These are phyloP conservation scores for Hondaea fermentalgiana DNA, from an alignment of 108 stramenopile species.

Conservation along the genomic window DNA sequence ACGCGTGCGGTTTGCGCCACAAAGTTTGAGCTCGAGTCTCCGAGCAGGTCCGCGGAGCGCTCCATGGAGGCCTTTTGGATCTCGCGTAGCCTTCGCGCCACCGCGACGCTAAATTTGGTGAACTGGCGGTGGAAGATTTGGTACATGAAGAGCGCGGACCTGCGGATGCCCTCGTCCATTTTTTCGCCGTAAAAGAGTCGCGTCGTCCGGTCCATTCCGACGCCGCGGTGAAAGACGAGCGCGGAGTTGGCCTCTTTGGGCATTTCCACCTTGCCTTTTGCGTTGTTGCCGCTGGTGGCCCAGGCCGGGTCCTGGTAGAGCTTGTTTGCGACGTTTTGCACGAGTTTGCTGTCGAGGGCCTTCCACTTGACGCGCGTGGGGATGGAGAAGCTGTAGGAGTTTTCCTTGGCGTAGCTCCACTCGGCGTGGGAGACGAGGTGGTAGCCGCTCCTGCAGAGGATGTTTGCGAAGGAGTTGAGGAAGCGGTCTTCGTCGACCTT, in stretches of 20 bases:
- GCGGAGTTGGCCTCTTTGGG: not conserved
- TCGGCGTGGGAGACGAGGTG: not conserved
- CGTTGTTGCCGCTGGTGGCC: not conserved
- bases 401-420: not conserved
- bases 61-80: not conserved
- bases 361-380: not conserved
- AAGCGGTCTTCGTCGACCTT: not conserved
- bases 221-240: constrained; percentile 2
- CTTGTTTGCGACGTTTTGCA: not conserved
- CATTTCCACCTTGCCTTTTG: not conserved
- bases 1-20: not conserved
- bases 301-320: not conserved
- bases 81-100: not conserved
- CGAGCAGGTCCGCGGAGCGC: not conserved
- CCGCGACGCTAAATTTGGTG: not conserved
- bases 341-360: not conserved
- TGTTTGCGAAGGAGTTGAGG: not conserved
- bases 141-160: not conserved
- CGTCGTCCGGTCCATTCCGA: constrained; percentile 9
- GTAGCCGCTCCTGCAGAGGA: not conserved
- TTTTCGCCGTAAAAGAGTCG: not conserved
- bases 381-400: constrained; percentile 4
- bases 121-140: not conserved
- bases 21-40: not conserved
- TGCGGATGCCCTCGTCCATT: constrained; percentile 2